Base-by-base conservation (phyloP, 1,139 yeast genomes). In the Pichia norvegensis region DNA sequence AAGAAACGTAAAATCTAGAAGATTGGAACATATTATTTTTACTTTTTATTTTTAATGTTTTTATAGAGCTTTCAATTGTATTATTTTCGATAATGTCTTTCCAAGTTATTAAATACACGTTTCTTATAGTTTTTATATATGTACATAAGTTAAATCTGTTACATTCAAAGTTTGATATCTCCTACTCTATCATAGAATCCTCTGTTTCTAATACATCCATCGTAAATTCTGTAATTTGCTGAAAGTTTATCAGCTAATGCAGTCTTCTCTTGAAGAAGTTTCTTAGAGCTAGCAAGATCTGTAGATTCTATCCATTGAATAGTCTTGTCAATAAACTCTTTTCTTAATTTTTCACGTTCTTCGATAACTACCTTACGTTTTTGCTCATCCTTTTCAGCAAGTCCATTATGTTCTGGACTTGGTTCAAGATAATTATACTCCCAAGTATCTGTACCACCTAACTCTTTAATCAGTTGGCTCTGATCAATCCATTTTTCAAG, bases 181-280 rank as follows among this genome's bases (percentile, higher is more conserved):
- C 62, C 62, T 9, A 57, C 42, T 43, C 61, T 50, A 62, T 87
- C 95, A 59, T 74, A 82, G 31, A 75, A 64, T 23, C 84, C 74
- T 56, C 84, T 76, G 33, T 83, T 76, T 59, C 95, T 77, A 39
- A 84, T 63, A 56, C 81, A 85, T 1, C 90, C 87, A 59, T 87
- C 95, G 46, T 82, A 62, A 39, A 65, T 61, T 60, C 73, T 68
- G 64, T 81, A 87, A 59, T 83, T 81, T 29, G 67, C 63, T 17
- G 75, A 67, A 40, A 85, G 59, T 51, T 73, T 65, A 35, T 64
- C 65, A 42, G 82, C 78, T 22, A 80, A 43, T 19, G 66, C 64
- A 33, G 74, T 65, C 64, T 83, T 78, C 53, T 73, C 71, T 20
- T 61, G 63, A 59, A 73, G 65, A 47, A 63, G 67, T 10, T 36